Evolutionary conservation across 2,329 filamentous ascomycete genomes (phyloP).

Genomic region (Samsoniella hepiali): DNA sequence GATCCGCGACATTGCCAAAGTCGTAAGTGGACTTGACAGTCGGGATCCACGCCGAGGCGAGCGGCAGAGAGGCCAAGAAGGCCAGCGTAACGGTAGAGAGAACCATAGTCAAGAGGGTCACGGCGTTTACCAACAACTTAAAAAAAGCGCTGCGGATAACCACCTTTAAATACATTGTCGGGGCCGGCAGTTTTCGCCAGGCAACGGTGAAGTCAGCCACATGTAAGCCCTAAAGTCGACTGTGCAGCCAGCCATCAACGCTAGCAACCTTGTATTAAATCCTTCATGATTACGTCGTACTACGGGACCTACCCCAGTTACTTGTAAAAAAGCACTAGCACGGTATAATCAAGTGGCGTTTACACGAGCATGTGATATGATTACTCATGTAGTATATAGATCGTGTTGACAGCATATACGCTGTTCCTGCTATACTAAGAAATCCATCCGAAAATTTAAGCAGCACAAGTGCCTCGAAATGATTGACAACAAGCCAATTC

Average conservation of each 20-base stretch:
- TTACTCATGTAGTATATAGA: not conserved
- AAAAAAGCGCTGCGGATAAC: not conserved
- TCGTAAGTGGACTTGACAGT: slow-evolving; percentile 12
- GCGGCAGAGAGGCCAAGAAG: not conserved
- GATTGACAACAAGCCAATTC: not conserved
- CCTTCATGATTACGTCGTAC: not conserved
- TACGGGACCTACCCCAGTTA: not conserved
- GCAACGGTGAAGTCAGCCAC: not conserved
- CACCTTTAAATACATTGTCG: not conserved
- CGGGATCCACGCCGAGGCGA: slow-evolving; percentile 16
- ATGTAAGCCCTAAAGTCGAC: slow-evolving; percentile 1
- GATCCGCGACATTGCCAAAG: slow-evolving; percentile 10
- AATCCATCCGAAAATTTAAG: too few species aligned
- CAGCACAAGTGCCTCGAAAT: too few species aligned
- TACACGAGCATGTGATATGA: not conserved
- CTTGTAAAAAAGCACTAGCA: not conserved
- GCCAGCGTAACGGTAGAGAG: not conserved
- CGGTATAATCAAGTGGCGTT: not conserved
- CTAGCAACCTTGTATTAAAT: not conserved
- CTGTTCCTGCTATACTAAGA: too few species aligned
- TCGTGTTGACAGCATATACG: not conserved
- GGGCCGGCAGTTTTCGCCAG: not conserved
- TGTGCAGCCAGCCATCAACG: not conserved
- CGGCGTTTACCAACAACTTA: too few species aligned
- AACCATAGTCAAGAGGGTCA: not conserved